A percentile compares a stretch with the other conserved stretches of the same genome.
Conservation (phyloP, 2,329 filamentous ascomycete species). For the Stemphylium beticola region DNA sequence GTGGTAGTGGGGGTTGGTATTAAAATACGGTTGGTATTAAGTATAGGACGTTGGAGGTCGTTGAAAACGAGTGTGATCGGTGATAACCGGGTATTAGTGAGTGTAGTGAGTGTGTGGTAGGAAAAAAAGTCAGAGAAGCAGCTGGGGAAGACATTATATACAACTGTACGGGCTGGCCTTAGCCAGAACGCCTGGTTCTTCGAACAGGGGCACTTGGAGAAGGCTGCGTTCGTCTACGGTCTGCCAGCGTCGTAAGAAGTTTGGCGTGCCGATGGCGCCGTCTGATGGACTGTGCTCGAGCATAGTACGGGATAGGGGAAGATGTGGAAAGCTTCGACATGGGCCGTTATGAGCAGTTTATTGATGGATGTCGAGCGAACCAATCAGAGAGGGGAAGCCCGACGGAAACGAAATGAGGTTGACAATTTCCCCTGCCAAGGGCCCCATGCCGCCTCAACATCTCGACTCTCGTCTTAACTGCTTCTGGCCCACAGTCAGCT, state of each 20-base stretch:
- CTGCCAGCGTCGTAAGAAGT: conserved; percentile 28
- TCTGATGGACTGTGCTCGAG: conserved; percentile 27
- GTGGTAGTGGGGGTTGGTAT: conserved; percentile 30
- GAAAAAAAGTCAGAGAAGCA: conserved; percentile 24
- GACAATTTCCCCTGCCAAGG: conserved; percentile 39
- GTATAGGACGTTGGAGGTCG: conserved; percentile 36
- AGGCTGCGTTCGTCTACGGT: conserved; percentile 31
- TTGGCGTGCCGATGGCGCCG: conserved; percentile 36
- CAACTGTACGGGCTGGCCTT: conserved; percentile 32
- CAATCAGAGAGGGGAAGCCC: conserved; percentile 30
- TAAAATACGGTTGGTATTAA: conserved; percentile 46
- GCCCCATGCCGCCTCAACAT: conserved; percentile 39
- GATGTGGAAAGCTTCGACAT: conserved; percentile 29
- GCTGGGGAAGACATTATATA: conserved; percentile 46
- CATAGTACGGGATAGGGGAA: conserved; percentile 44
- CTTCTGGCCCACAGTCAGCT: conserved; percentile 18
- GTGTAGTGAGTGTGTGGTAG: conserved; percentile 48
- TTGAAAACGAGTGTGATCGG: conserved; percentile 51
- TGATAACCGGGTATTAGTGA: conserved; percentile 47
- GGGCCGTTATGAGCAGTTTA: conserved; percentile 37
- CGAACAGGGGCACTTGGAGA: conserved; percentile 32
- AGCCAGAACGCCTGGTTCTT: conserved; percentile 27
- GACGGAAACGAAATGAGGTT: conserved; percentile 43
- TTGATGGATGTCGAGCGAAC: conserved; percentile 33
- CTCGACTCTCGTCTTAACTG: conserved; percentile 28